phyloP scores from a whole-genome alignment of 2,329 filamentous ascomycete species.

The Trichoderma afroharzianum region DNA sequence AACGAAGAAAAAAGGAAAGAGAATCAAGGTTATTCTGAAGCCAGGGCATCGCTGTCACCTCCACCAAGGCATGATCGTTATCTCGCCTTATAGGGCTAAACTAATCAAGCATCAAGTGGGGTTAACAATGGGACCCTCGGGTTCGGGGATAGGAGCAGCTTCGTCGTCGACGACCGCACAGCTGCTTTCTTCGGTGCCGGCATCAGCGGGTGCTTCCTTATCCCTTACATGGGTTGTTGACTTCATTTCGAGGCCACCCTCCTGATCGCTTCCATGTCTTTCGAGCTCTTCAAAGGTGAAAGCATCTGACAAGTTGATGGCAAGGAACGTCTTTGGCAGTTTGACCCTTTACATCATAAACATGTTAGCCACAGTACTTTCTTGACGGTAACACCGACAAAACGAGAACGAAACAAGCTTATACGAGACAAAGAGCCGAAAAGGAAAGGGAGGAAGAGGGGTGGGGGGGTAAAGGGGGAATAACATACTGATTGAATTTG shows the following conservation, averaged over 20 bases:
- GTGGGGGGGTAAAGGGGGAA: slow-evolving; percentile 11
- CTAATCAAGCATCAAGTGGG: slow-evolving; percentile 6
- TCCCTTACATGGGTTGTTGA: slow-evolving; percentile 30
- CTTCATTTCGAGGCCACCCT: slow-evolving; percentile 48
- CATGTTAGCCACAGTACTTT: background rate
- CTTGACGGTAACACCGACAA: background rate
- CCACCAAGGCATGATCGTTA: background rate
- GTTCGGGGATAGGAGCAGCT: slow-evolving; percentile 5
- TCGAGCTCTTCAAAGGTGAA: slow-evolving; percentile 58
- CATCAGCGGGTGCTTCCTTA: slow-evolving; percentile 23
- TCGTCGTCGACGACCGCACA: slow-evolving; percentile 1
- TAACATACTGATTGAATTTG: slow-evolving; percentile 85
- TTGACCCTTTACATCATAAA: slow-evolving; percentile 49
- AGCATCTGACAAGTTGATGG: slow-evolving; percentile 61
- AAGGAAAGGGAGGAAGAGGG: background rate
- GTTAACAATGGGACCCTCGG: slow-evolving; percentile 21
- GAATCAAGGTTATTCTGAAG: background rate
- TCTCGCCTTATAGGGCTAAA: slow-evolving; percentile 1
- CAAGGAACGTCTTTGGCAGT: slow-evolving; percentile 62
- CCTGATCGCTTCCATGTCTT: slow-evolving; percentile 45
- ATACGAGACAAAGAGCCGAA: background rate
- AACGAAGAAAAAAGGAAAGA: background rate
- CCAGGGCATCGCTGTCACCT: background rate
- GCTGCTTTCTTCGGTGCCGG: background rate
- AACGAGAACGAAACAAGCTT: background rate